Evolutionary conservation across 2,329 filamentous ascomycete species (phyloP), one percentile per base, ranked within the genome.

Genomic region (Aspergillus chevalieri): DNA sequence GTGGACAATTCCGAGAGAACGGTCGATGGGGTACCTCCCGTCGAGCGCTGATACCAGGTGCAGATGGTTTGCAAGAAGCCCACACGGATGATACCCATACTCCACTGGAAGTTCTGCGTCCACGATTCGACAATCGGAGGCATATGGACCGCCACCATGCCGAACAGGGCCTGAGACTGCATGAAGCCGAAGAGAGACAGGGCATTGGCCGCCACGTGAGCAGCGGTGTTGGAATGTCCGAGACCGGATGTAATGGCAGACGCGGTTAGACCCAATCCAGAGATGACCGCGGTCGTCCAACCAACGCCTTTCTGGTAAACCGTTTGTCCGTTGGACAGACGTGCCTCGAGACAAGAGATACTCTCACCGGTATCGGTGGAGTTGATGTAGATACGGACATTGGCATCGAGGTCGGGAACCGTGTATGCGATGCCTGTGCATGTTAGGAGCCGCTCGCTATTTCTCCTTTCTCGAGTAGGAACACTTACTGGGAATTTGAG

Each of bases 81-180:
- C 39, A 96, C 79, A 46, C 82, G 81, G 62, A 97, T 95, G 61
- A 97, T 90, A 60, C 92, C 92, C 89, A 97, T 93, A 64, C 86
- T 94, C 92, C 92, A 97, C 66, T 94, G 87, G 74, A 97, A 96
- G 72, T 96, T 92, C 73, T 96, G 91, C 1, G 91, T 95, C 92
- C 92, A 97, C 0, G 91, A 81, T 62, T 87, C 80, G 47, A 95
- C 92, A 53, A 95, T 87, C 0, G 92, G 92, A 8, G 92, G 92
- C 47, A 95, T 80, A 43, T 79, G 77, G 12, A 96, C 85, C 17
- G 86, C 82, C 47, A 85, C 88, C 70, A 96, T 85, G 55, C 91
- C 91, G 61, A 95, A 78, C 70, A 96, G 89, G 22, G 92, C 91
- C 71, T 95, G 91, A 4, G 89, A 84, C 72, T 97, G 92, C 78